Evolutionary conservation across 129 eudicot species (phyloP).

Genomic region (Escallonia herrerae): DNA sequence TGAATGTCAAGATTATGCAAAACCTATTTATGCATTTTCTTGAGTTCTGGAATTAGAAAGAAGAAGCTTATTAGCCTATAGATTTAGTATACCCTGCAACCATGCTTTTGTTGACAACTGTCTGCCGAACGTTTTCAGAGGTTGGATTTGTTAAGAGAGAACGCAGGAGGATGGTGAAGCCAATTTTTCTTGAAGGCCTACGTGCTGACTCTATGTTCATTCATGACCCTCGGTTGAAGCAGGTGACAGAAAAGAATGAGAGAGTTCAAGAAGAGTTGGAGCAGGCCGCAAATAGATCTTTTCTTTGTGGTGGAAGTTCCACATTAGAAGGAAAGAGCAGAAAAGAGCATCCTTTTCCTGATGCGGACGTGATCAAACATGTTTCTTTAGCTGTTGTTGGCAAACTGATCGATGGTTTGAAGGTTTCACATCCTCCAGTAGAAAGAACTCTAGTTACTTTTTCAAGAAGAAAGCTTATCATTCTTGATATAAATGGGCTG

Average conservation of each 20-base stretch:
- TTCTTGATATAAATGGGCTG: conserved; percentile 83
- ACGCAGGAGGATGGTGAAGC: background rate
- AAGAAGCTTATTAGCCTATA: too few relatives aligned
- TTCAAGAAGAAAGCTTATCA: conserved; percentile 57
- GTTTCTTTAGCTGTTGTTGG: conserved; percentile 10
- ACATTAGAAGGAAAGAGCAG: conserved; percentile 4
- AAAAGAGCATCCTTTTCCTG: background rate
- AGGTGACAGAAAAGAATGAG: conserved; percentile 4
- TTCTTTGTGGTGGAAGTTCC: conserved; percentile 3
- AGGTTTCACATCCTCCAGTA: conserved; percentile 5
- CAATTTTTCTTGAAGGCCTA: conserved; percentile 4
- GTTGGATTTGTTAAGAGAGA: background rate
- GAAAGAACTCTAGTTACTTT: conserved; percentile 18
- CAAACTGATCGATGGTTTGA: conserved; percentile 4
- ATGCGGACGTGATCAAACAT: background rate
- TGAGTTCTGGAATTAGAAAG: too few relatives aligned
- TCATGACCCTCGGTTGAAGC: background rate
- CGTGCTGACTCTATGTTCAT: background rate
- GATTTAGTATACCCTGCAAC: too few relatives aligned
- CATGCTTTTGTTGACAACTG: too few relatives aligned
- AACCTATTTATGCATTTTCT: background rate
- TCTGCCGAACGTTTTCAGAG: background rate
- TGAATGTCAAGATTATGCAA: background rate
- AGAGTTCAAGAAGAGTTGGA: background rate
- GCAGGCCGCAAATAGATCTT: conserved; percentile 4